These are phyloP conservation scores for Tarenaya hassleriana DNA, from an alignment of 345 rosid genomes.

Conservation along the genomic window DNA sequence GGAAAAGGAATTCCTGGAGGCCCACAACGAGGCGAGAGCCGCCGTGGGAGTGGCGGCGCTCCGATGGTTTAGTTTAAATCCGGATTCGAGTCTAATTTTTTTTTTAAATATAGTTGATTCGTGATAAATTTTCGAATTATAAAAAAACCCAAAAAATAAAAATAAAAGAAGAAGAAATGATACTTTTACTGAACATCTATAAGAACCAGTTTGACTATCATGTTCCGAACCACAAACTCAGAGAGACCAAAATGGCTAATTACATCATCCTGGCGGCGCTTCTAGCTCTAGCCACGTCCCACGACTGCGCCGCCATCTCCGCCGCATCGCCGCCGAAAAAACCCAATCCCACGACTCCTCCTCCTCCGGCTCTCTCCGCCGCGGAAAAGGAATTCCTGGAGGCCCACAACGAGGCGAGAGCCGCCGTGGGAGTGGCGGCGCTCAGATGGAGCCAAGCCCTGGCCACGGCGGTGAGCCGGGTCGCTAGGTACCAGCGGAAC, in stretches of 20 bases:
- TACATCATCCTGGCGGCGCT: conserved; percentile 28
- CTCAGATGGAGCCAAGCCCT: conserved; percentile 59
- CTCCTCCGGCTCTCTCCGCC: conserved; percentile 22
- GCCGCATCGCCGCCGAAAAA: neutral
- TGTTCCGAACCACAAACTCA: neutral
- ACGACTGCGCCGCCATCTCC: conserved; percentile 12
- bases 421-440: conserved; percentile 54
- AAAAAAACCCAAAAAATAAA: no score
- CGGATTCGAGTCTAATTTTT: no score
- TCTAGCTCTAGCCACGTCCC: conserved; percentile 28
- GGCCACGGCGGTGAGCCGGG: conserved; percentile 41
- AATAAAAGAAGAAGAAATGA: no score
- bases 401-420: conserved; percentile 70
- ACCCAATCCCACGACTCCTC: conserved; percentile 6
- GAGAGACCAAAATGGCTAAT: conserved; percentile 32
- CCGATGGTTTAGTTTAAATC: no score
- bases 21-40: conserved; percentile 75
- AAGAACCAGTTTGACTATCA: conserved; percentile 15
- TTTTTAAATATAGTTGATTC: no score
- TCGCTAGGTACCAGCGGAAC: conserved; percentile 61
- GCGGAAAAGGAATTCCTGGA: conserved; percentile 47
- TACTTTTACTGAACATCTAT: conserved; percentile 3
- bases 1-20: conserved; percentile 46
- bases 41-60: conserved; percentile 56
- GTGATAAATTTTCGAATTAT: no score